Evolutionary conservation across 1,284 basidiomycete species (phyloP).

Genomic region (Takashimella koratensis): DNA sequence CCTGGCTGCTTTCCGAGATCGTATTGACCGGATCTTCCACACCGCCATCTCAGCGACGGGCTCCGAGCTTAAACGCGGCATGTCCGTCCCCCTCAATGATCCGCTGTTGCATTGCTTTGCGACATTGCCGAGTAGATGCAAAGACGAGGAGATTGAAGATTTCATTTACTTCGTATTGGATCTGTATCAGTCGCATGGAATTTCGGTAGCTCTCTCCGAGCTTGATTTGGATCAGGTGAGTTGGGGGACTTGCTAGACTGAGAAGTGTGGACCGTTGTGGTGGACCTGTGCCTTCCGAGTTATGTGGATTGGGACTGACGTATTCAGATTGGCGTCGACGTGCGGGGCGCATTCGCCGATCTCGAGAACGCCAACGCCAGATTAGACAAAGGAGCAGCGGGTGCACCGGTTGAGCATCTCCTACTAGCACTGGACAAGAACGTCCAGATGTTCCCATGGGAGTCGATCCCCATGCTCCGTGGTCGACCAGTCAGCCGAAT

Average conservation of each 20-base stretch:
- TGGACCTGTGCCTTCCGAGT: too few species aligned
- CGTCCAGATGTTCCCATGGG: conserved; percentile 89
- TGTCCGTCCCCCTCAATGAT: conserved; percentile 60
- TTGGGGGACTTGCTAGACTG: neutral
- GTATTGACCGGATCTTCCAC: conserved; percentile 71
- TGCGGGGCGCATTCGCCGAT: conserved; percentile 61
- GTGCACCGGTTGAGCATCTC: conserved; percentile 56
- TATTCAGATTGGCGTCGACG: conserved; percentile 44
- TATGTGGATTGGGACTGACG: neutral
- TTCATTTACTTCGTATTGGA: conserved; percentile 91
- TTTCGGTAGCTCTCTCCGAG: conserved; percentile 84
- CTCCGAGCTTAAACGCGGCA: conserved; percentile 33
- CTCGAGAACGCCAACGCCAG: conserved; percentile 51
- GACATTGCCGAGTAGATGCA: conserved; percentile 70
- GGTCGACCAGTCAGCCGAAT: conserved; percentile 84
- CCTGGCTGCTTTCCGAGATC: conserved; percentile 58
- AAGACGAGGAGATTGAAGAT: conserved; percentile 93
- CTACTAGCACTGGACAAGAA: conserved; percentile 91
- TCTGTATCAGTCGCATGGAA: conserved; percentile 86
- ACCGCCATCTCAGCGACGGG: conserved; percentile 61
- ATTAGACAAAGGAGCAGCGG: neutral
- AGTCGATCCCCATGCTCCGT: conserved; percentile 82
- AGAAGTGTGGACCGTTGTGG: too few species aligned
- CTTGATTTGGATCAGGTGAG: conserved; percentile 82
- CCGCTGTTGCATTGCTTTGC: conserved; percentile 79